phyloP scores from a whole-genome alignment of 148 eudicot genomes.

The Hydrangea macrophylla region DNA sequence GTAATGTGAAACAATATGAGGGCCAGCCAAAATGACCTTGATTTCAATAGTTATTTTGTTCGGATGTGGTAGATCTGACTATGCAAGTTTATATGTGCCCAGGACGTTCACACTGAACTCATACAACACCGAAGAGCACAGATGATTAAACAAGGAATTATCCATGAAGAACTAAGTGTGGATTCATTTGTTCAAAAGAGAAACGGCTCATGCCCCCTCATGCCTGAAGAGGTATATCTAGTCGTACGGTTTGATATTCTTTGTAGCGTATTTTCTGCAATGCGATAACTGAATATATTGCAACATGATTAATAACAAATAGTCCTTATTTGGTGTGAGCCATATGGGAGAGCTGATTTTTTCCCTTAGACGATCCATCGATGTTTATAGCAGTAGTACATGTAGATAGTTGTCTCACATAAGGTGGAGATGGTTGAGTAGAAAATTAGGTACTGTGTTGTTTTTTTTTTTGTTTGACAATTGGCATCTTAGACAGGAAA shows the following conservation, averaged over 20 bases:
- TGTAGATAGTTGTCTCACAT: background rate
- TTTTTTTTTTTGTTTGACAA: no score
- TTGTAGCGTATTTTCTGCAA: background rate
- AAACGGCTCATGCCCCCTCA: constrained; percentile 87
- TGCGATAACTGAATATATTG: no score
- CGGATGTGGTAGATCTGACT: constrained; percentile 14
- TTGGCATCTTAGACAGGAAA: background rate
- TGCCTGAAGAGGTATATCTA: constrained; percentile 88
- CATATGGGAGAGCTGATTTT: background rate
- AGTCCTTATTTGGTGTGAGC: background rate
- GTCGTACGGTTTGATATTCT: background rate
- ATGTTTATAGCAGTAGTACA: no score
- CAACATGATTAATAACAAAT: background rate
- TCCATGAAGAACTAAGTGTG: constrained; percentile 60
- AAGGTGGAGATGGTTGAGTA: background rate
- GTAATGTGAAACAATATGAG: background rate
- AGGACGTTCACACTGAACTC: constrained; percentile 95
- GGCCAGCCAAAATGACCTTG: no score
- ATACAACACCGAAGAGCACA: constrained; percentile 78
- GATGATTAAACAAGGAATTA: constrained; percentile 75
- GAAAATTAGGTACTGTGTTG: background rate
- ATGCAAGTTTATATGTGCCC: constrained; percentile 15
- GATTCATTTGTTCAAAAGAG: constrained; percentile 66
- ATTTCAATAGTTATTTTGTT: no score
- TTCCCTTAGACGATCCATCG: background rate